A percentile compares a stretch with the other conserved stretches of the same genome.
These are phyloP conservation scores for Geum urbanum DNA, from an alignment of 306 rosid genomes.

Conservation along the genomic window DNA sequence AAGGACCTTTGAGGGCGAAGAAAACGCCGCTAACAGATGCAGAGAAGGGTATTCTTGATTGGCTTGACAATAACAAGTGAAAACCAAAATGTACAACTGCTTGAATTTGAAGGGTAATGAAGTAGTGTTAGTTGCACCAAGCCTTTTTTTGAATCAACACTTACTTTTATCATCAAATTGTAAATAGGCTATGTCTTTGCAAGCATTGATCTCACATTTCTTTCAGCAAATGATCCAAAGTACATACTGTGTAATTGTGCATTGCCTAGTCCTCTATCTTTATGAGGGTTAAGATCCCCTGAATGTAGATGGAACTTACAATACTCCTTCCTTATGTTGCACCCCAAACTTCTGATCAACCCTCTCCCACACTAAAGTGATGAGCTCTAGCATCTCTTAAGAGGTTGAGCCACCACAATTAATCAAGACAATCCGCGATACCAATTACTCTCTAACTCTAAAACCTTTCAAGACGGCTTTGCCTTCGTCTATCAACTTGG, in stretches of 20 bases:
- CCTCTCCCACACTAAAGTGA: conserved; percentile 26
- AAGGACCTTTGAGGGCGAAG: conserved; percentile 53
- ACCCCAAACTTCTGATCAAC: conserved; percentile 26
- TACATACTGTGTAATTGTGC: too few relatives aligned
- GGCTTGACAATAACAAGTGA: conserved; percentile 71
- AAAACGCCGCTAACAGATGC: conserved; percentile 52
- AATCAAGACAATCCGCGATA: conserved; percentile 33
- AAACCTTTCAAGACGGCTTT: conserved; percentile 32
- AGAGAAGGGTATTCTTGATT: conserved; percentile 79
- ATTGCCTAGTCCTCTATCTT: conserved; percentile 1
- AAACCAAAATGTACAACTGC: not conserved
- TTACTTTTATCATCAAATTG: not conserved
- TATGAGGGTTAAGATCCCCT: conserved; percentile 2
- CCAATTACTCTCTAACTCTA: conserved; percentile 31
- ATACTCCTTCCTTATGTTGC: conserved; percentile 26
- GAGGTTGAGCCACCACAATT: conserved; percentile 30
- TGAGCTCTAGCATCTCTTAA: conserved; percentile 35
- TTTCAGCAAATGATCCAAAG: conserved; percentile 5
- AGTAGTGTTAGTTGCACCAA: not conserved
- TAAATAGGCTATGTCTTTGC: not conserved
- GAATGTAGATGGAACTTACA: conserved; percentile 4
- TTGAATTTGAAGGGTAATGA: not conserved
- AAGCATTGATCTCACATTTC: conserved; percentile 14
- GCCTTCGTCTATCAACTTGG: conserved; percentile 25
- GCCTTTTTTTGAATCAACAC: not conserved